These are phyloP conservation scores for Termitomyces sp. DNA, from an alignment of 768 basidiomycete species.

Conservation along the genomic window DNA sequence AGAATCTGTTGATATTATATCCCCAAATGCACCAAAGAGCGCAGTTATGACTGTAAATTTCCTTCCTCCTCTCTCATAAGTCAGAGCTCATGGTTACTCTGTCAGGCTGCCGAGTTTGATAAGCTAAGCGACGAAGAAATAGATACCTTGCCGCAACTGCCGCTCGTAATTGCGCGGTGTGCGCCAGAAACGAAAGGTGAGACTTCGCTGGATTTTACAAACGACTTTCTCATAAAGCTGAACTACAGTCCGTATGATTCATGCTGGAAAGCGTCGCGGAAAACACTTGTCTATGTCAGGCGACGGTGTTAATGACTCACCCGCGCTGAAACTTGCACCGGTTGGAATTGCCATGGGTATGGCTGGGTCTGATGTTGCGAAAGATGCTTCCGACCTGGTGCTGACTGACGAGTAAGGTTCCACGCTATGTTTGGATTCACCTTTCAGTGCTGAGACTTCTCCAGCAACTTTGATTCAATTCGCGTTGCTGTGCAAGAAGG, in stretches of 20 bases:
- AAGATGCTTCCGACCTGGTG: constrained; percentile 50
- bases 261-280: constrained; percentile 50
- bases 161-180: constrained; percentile 55
- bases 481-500: constrained; percentile 53
- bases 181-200: constrained; percentile 45
- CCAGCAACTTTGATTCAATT: constrained; percentile 54
- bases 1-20: constrained; percentile 40
- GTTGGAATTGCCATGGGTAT: constrained; percentile 58
- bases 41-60: constrained; percentile 30
- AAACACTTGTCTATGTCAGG: constrained; percentile 53
- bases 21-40: constrained; percentile 31
- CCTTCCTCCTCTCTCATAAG: neutral
- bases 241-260: constrained; percentile 42
- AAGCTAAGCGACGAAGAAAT: constrained; percentile 47
- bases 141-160: constrained; percentile 41
- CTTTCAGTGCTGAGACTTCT: neutral
- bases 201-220: neutral
- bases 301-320: constrained; percentile 56
- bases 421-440: too few relatives aligned
- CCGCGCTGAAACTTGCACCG: constrained; percentile 48
- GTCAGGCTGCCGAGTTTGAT: constrained; percentile 42
- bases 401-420: constrained; percentile 44
- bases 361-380: constrained; percentile 51
- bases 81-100: neutral
- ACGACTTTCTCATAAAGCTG: neutral